phyloP scores from a whole-genome alignment of 78 protist species.

The Emiliania huxleyi region DNA sequence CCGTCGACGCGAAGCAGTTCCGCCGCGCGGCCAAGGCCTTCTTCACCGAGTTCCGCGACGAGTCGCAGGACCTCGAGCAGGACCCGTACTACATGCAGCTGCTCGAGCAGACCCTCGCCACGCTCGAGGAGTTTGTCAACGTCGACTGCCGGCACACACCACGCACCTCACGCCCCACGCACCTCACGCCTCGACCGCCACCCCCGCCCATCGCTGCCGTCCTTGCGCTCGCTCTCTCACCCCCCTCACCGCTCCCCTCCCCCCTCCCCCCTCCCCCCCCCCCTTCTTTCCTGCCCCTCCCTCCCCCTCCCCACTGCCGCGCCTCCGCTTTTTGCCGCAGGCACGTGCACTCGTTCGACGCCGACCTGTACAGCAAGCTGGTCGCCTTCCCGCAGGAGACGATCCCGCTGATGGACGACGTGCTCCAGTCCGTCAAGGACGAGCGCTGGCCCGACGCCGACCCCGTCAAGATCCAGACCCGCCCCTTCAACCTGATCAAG shows the following conservation, averaged over 20 bases:
- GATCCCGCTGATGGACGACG: neutral
- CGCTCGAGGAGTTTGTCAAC: neutral
- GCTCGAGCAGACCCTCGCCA: neutral
- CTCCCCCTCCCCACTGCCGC: too few species aligned
- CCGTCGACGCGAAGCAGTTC: neutral
- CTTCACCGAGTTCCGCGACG: neutral
- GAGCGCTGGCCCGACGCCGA: neutral
- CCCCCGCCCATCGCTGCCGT: too few species aligned
- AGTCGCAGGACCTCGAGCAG: too few species aligned
- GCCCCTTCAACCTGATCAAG: slow-evolving; percentile 61
- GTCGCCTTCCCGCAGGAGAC: neutral
- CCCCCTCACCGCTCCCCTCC: too few species aligned
- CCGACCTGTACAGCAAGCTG: neutral
- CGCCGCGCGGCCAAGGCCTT: neutral
- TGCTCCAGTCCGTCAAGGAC: neutral
- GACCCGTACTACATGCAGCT: neutral
- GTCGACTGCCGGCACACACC: slow-evolving; percentile 51
- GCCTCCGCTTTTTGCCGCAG: too few species aligned
- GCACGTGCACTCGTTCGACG: slow-evolving; percentile 29
- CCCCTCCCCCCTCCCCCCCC: too few species aligned
- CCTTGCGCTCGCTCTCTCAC: neutral
- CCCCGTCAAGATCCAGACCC: neutral
- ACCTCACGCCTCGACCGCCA: too few species aligned
- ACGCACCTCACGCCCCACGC: too few species aligned
- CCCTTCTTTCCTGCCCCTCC: too few species aligned